Conservation (phyloP, 441 rosid species). For the Metrosideros polymorpha region DNA sequence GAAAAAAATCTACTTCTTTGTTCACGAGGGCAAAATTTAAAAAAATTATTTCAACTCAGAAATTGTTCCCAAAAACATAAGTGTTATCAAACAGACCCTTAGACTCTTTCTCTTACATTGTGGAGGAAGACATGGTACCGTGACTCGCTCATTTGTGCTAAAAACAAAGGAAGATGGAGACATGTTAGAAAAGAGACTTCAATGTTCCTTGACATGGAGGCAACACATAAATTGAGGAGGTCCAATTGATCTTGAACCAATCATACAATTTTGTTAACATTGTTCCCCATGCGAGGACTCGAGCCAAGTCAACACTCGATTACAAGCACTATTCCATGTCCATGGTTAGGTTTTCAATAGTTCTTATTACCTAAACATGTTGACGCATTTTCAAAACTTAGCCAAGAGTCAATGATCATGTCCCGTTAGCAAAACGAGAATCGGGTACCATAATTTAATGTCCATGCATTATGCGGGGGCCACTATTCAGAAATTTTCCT, state of each 20-base stretch:
- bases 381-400: not conserved
- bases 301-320: not conserved
- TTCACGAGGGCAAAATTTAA: no score
- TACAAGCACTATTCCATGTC: not conserved
- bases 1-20: no score
- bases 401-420: not conserved
- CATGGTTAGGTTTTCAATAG: not conserved
- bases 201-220: not conserved
- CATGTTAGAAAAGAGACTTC: not conserved
- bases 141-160: not conserved
- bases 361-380: not conserved
- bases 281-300: not conserved
- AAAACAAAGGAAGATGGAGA: not conserved
- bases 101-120: not conserved
- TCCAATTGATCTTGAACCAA: not conserved
- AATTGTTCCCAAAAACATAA: no score
- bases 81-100: no score
- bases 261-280: not conserved
- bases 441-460: not conserved
- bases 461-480: not conserved
- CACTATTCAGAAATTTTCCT: not conserved
- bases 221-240: not conserved
- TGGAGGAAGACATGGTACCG: not conserved
- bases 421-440: not conserved
- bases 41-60: no score